A percentile compares a stretch with the other conserved stretches of the same genome.
phyloP scores from a whole-genome alignment of 1,284 basidiomycete species.

The Pterulicium gracile region DNA sequence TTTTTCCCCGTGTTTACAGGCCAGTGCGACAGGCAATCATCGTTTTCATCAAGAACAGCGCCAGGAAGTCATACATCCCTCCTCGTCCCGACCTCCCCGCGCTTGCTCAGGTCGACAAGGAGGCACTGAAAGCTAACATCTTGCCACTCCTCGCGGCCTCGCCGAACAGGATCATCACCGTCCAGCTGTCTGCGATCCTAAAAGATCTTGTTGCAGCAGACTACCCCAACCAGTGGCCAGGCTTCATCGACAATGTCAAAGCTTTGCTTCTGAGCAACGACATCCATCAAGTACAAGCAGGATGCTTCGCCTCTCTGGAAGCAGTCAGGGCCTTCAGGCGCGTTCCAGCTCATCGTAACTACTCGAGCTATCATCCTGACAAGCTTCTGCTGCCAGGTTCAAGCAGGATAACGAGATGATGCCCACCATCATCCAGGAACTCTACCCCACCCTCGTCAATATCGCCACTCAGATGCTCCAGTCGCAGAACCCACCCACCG shows the following conservation, averaged over 20 bases:
- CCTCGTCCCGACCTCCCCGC: constrained; percentile 38
- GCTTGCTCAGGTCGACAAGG: constrained; percentile 58
- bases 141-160: constrained; percentile 59
- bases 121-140: constrained; percentile 54
- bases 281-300: constrained; percentile 66
- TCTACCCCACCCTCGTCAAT: constrained; percentile 64
- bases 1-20: constrained; percentile 24
- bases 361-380: neutral
- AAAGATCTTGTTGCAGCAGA: constrained; percentile 64
- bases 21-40: constrained; percentile 70
- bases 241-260: constrained; percentile 51
- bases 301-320: constrained; percentile 66
- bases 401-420: constrained; percentile 23
- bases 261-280: constrained; percentile 50
- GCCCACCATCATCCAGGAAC: constrained; percentile 42
- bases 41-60: constrained; percentile 82
- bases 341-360: constrained; percentile 3
- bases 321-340: constrained; percentile 62
- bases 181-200: constrained; percentile 63
- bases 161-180: constrained; percentile 54
- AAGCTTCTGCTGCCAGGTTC: neutral
- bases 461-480: constrained; percentile 59
- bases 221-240: constrained; percentile 68
- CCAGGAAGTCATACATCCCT: constrained; percentile 38
- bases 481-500: constrained; percentile 35